A percentile compares a stretch with the other conserved stretches of the same genome.
These are phyloP conservation scores for Adiantum capillusveneris DNA, from an alignment of 75 land plant species.

Conservation along the genomic window DNA sequence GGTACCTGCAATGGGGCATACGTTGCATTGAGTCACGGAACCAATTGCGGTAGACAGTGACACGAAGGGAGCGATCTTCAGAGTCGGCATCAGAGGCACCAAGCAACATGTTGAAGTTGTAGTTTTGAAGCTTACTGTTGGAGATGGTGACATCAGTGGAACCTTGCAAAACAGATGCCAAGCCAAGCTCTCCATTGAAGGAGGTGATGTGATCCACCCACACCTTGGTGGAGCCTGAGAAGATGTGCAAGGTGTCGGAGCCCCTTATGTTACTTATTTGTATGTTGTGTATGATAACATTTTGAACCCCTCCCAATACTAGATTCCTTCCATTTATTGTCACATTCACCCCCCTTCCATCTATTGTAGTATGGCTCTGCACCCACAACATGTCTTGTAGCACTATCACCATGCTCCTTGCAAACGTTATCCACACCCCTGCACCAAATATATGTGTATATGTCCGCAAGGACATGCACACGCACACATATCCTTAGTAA, in stretches of 20 bases:
- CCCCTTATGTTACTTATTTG: slow-evolving; percentile 14
- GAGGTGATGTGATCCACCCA: slow-evolving; percentile 49
- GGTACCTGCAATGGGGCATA: slow-evolving; percentile 52
- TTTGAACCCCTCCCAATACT: slow-evolving; percentile 7
- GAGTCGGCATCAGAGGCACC: slow-evolving; percentile 34
- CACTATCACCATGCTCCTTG: slow-evolving; percentile 12
- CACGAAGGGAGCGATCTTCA: slow-evolving; percentile 28
- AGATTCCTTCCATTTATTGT: slow-evolving; percentile 8
- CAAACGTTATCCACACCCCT: slow-evolving; percentile 30
- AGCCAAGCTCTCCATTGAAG: slow-evolving; percentile 27
- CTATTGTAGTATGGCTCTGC: slow-evolving; percentile 26
- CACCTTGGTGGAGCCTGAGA: slow-evolving; percentile 2
- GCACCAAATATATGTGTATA: too few relatives aligned
- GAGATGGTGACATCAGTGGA: slow-evolving; percentile 45
- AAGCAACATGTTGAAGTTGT: slow-evolving; percentile 36
- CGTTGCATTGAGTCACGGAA: slow-evolving; percentile 35
- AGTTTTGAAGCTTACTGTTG: slow-evolving; percentile 23
- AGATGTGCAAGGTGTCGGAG: slow-evolving; percentile 36
- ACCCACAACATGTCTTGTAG: slow-evolving; percentile 26
- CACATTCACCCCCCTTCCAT: slow-evolving; percentile 31
- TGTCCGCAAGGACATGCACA: too few relatives aligned
- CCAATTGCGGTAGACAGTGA: slow-evolving; percentile 35
- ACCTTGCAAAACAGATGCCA: slow-evolving; percentile 32
- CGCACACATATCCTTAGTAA: too few relatives aligned
- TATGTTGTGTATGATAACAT: slow-evolving; percentile 20